These are phyloP conservation scores for Nannochloropsis salina DNA, from an alignment of 108 stramenopile genomes.

Conservation along the genomic window DNA sequence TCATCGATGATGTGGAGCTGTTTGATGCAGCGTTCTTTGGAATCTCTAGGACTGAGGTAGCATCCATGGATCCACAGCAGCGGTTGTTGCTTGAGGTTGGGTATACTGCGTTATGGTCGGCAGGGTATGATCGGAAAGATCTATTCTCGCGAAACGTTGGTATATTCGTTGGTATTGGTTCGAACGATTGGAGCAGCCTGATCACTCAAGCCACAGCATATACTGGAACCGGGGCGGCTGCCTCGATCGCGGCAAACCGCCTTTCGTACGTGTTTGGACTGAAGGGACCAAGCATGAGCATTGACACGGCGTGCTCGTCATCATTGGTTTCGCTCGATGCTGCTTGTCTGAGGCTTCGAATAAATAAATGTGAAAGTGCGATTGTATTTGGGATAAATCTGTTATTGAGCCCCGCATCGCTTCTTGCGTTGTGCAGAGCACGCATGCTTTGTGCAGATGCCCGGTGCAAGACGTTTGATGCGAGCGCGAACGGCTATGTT, in stretches of 20 bases:
- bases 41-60: conserved; percentile 37
- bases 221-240: conserved; percentile 38
- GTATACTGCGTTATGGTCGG: not conserved
- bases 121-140: not conserved
- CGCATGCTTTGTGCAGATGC: conserved; percentile 48
- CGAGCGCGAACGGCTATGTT: conserved; percentile 30
- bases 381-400: conserved; percentile 52
- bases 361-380: conserved; percentile 34
- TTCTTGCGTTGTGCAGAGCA: conserved; percentile 48
- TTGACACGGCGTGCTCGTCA: conserved; percentile 58
- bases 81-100: conserved; percentile 50
- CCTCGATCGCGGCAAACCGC: conserved; percentile 49
- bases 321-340: conserved; percentile 53
- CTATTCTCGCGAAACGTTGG: not conserved
- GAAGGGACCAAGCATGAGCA: conserved; percentile 49
- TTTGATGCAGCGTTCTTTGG: conserved; percentile 52
- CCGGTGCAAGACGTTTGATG: conserved; percentile 47
- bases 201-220: not conserved
- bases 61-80: conserved; percentile 54
- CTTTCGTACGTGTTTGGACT: conserved; percentile 50
- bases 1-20: conserved; percentile 33
- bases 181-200: conserved; percentile 13
- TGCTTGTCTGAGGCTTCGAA: conserved; percentile 38
- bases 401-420: conserved; percentile 40
- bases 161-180: conserved; percentile 29